Evolutionary conservation across 495 filamentous ascomycete genomes (phyloP).

Genomic region (Xylaria grammica): DNA sequence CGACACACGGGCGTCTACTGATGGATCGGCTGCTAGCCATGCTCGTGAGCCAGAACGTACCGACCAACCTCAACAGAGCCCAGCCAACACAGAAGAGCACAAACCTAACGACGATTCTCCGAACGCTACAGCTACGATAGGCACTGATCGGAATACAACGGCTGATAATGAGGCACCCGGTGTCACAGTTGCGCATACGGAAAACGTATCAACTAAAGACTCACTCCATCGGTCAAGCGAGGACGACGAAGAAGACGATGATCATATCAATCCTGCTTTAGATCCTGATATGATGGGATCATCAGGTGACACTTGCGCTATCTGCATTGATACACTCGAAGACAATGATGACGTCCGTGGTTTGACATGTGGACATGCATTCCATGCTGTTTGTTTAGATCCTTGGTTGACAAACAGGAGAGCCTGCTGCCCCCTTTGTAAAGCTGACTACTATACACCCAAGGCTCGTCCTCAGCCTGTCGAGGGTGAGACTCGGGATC

Average conservation of each 20-base stretch:
- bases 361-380: slow-evolving; percentile 92
- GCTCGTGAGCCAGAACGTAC: background rate
- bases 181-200: slow-evolving; percentile 17
- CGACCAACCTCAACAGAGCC: background rate
- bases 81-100: slow-evolving; percentile 26
- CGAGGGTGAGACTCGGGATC: slow-evolving; percentile 39
- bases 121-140: slow-evolving; percentile 4
- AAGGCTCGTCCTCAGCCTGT: slow-evolving; percentile 66
- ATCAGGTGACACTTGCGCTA: slow-evolving; percentile 95
- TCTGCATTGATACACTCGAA: slow-evolving; percentile 92
- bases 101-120: slow-evolving; percentile 22
- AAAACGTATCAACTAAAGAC: slow-evolving; percentile 6
- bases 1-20: slow-evolving; percentile 43
- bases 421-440: slow-evolving; percentile 96
- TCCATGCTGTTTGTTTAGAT: slow-evolving; percentile 92
- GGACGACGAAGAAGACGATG: slow-evolving; percentile 69
- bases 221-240: slow-evolving; percentile 15
- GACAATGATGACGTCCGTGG: slow-evolving; percentile 96
- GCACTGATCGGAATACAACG: slow-evolving; percentile 15
- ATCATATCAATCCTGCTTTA: slow-evolving; percentile 81
- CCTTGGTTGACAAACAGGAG: slow-evolving; percentile 93
- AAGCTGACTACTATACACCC: slow-evolving; percentile 92
- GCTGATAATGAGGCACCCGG: background rate
- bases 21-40: slow-evolving; percentile 38
- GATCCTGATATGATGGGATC: slow-evolving; percentile 81